Evolutionary conservation across 2,329 filamentous ascomycete species (phyloP), one percentile per base, ranked within the genome.

Genomic region (Hypoxylon sp.): DNA sequence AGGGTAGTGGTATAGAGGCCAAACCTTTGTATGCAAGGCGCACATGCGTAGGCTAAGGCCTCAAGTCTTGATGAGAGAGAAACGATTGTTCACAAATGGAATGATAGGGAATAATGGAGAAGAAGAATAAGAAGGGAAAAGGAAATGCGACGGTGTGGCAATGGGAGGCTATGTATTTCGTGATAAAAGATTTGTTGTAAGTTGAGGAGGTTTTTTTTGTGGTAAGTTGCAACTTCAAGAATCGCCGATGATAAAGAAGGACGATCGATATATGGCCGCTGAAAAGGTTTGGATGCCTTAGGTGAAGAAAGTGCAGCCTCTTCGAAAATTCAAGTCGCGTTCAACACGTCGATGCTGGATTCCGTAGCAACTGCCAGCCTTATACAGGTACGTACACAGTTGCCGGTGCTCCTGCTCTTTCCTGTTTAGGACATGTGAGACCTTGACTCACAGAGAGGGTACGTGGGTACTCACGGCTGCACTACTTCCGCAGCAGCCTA

Each of bases 371-470:
- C 35, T 55, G 35, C 52, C 37, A 55, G 37, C 37, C 52, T 44
- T 55, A 55, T 31, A 44, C 22, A 31, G n/a, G 50, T 53, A 44
- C 22, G 35, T 44, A 52, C n/a, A 8, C 11, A 52, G 26, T 22
- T 52, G 31, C 26, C 37, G 3, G 19, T 22, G 3, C 17, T 4
- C 13, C 13, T 26, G 26, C 26, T 26, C 26, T 26, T 26, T 26
- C 24, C 24, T 26, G 24, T 26, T 3, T n/a, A n/a, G n/a, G n/a
- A n/a, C n/a, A n/a, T 13, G 33, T 13, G 2, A 37, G 14, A 13
- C 3, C 35, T 14, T 44, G 39, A 48, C 22, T 48, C 46, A 48
- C 24, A 29, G 26, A 26, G 2, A 26, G 26, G 26, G n/a, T 44
- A 8, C 39, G 8, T 19, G 39, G 14, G 6, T n/a, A 10, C 4